phyloP scores from a whole-genome alignment of 208 protist species.

The Crithidia bombi region DNA sequence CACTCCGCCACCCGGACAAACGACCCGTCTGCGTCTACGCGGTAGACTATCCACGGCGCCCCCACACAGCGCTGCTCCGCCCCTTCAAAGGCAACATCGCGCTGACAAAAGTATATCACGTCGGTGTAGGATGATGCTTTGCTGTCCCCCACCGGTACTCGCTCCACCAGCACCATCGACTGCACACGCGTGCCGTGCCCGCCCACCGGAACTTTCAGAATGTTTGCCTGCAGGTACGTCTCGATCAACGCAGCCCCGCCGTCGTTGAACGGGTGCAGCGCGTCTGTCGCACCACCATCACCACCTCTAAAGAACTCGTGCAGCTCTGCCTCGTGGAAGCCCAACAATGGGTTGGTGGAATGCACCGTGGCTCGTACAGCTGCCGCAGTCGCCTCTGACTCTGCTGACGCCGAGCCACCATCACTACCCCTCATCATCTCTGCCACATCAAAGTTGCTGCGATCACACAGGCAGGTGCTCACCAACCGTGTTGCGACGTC shows the following conservation, averaged over 20 bases:
- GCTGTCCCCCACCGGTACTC: neutral
- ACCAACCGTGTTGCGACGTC: conserved; percentile 41
- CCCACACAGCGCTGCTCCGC: conserved; percentile 25
- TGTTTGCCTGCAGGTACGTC: conserved; percentile 46
- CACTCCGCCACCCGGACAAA: neutral
- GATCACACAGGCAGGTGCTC: conserved; percentile 46
- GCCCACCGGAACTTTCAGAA: conserved; percentile 29
- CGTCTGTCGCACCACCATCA: neutral
- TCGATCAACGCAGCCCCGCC: conserved; percentile 28
- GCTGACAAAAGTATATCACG: conserved; percentile 52
- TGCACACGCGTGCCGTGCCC: conserved; percentile 57
- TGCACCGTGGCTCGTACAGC: conserved; percentile 37
- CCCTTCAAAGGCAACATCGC: conserved; percentile 21
- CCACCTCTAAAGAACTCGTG: conserved; percentile 25
- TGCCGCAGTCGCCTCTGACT: conserved; percentile 4
- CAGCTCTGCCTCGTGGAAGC: conserved; percentile 39
- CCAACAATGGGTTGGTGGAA: conserved; percentile 34
- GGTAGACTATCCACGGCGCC: conserved; percentile 14
- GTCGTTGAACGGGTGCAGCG: conserved; percentile 19
- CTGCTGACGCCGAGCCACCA: neutral
- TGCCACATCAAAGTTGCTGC: conserved; percentile 41
- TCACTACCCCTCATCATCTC: conserved; percentile 17
- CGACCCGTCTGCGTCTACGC: conserved; percentile 20
- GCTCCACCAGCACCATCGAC: conserved; percentile 63
- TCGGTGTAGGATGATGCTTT: neutral